phyloP scores from a whole-genome alignment of 805 yeast species.

The Komagataella phaffii region DNA sequence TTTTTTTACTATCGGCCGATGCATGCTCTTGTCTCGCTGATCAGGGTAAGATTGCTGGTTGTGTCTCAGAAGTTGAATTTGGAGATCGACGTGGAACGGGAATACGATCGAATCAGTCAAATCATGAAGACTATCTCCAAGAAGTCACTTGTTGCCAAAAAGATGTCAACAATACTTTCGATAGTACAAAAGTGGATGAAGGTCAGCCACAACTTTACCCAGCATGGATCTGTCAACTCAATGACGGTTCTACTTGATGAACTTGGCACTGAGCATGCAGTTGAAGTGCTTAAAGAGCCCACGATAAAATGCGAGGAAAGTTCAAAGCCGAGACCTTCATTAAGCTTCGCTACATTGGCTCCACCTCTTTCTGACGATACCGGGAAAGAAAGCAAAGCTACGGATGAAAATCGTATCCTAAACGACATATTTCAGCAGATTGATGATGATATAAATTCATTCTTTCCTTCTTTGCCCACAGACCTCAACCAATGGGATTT shows the following conservation, averaged over 20 bases:
- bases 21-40: slow-evolving; percentile 34
- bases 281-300: slow-evolving; percentile 18
- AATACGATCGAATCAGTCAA: slow-evolving; percentile 13
- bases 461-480: not conserved
- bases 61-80: slow-evolving; percentile 24
- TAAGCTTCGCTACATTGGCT: not conserved
- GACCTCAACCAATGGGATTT: not conserved
- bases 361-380: not conserved
- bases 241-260: slow-evolving; percentile 40
- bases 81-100: slow-evolving; percentile 18
- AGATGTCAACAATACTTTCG: slow-evolving; percentile 20
- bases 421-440: slow-evolving; percentile 17
- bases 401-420: not conserved
- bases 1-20: slow-evolving; percentile 39
- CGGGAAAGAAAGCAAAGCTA: not conserved
- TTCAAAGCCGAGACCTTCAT: not conserved
- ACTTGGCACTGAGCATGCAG: slow-evolving; percentile 34
- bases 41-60: slow-evolving; percentile 30
- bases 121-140: slow-evolving; percentile 11
- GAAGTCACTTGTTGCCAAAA: slow-evolving; percentile 17
- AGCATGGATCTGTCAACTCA: slow-evolving; percentile 42
- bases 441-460: slow-evolving; percentile 17
- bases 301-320: slow-evolving; percentile 7
- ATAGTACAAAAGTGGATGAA: slow-evolving; percentile 25
- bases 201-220: slow-evolving; percentile 20